Conservation (phyloP, 2,329 filamentous ascomycete species). For the Exophiala sp. region DNA sequence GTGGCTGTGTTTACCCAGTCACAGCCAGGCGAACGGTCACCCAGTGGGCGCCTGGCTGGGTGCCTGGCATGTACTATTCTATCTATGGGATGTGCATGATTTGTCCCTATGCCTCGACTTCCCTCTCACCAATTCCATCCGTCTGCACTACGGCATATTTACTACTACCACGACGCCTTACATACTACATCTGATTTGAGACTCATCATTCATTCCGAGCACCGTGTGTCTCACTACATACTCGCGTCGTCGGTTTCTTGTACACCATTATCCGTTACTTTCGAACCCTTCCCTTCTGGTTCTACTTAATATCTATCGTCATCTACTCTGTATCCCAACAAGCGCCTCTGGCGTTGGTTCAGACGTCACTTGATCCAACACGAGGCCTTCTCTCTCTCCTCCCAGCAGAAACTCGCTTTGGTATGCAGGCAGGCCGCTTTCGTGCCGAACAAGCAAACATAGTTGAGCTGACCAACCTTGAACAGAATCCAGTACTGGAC, state of each 20-base stretch:
- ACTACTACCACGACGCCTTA: not conserved
- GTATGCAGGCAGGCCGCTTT: not conserved
- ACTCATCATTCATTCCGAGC: slow-evolving; percentile 7
- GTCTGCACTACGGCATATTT: not conserved
- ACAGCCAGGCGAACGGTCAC: no score
- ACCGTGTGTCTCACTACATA: slow-evolving; percentile 7
- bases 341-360: slow-evolving; percentile 3
- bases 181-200: slow-evolving; percentile 8
- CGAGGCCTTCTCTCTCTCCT: slow-evolving; percentile 8
- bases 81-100: not conserved
- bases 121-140: not conserved
- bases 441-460: not conserved
- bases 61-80: no score
- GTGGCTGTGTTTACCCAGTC: no score
- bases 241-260: not conserved
- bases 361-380: slow-evolving; percentile 12
- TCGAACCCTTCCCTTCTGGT: not conserved
- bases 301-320: slow-evolving; percentile 5
- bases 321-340: slow-evolving; percentile 6
- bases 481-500: not conserved
- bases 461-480: slow-evolving; percentile 1
- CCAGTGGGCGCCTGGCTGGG: no score
- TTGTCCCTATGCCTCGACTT: not conserved
- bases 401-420: slow-evolving; percentile 1
- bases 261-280: slow-evolving; percentile 5